phyloP scores from a whole-genome alignment of 2,329 filamentous ascomycete species.

The Drechslerella dactyloides region DNA sequence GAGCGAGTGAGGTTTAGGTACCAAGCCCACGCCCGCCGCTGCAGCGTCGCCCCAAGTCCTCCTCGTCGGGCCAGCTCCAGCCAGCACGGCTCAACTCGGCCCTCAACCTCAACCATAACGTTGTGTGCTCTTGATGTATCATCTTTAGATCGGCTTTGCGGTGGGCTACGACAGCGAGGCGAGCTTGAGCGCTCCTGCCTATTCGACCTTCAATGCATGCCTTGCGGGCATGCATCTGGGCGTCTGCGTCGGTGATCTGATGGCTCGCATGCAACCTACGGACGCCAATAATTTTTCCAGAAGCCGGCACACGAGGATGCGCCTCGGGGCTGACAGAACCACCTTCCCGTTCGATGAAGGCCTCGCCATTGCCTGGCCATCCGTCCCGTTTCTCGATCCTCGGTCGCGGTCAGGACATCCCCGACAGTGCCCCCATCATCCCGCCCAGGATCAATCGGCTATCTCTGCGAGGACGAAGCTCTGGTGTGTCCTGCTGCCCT shows the following conservation, averaged over 20 bases:
- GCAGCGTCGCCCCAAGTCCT: no score
- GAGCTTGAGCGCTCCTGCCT: slow-evolving; percentile 37
- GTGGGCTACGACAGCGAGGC: slow-evolving; percentile 20
- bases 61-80: no score
- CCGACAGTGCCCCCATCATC: slow-evolving; percentile 33
- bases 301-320: slow-evolving; percentile 28
- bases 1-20: no score
- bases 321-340: slow-evolving; percentile 38
- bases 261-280: neutral
- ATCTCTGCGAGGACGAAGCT: slow-evolving; percentile 39
- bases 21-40: no score
- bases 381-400: slow-evolving; percentile 47
- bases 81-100: neutral
- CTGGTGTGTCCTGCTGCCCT: slow-evolving; percentile 29
- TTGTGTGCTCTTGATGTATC: neutral
- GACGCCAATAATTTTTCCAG: slow-evolving; percentile 22
- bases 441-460: slow-evolving; percentile 46
- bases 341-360: slow-evolving; percentile 46
- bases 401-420: slow-evolving; percentile 13
- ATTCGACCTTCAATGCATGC: slow-evolving; percentile 13
- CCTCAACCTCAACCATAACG: neutral
- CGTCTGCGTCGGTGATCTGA: neutral
- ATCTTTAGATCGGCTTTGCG: neutral
- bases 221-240: neutral
- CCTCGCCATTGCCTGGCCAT: slow-evolving; percentile 17